Conservation (phyloP, 2,329 filamentous ascomycete genomes). For the Talaromyces sp. region DNA sequence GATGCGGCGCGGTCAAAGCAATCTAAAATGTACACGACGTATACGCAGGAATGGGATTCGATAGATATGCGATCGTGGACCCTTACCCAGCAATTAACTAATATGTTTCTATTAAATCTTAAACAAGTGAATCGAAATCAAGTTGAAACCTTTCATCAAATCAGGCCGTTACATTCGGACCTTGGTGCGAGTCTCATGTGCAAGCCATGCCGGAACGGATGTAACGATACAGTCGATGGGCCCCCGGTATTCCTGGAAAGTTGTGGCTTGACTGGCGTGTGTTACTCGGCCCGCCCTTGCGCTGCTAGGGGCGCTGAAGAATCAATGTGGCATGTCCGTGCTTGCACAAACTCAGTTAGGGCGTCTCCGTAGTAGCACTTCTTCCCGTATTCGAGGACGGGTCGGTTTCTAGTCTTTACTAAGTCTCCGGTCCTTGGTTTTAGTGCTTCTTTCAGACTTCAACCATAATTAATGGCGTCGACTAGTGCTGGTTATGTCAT, state of each 20-base stretch:
- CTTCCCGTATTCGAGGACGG: not conserved
- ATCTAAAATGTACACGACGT: not conserved
- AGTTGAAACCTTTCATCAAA: not conserved
- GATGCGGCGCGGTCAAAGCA: not conserved
- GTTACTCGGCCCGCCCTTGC: not conserved
- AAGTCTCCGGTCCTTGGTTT: not conserved
- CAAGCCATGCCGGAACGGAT: not conserved
- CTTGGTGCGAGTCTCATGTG: not conserved
- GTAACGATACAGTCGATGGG: not conserved
- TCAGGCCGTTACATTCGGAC: not conserved
- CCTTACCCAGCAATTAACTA: not conserved
- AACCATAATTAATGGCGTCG: not conserved
- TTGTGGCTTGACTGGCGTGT: not conserved
- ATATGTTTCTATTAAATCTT: not conserved
- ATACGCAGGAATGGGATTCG: not conserved
- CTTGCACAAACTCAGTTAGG: not conserved
- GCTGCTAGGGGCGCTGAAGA: not conserved
- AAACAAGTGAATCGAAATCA: not conserved
- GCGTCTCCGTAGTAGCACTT: not conserved
- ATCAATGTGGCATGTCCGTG: not conserved
- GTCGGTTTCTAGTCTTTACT: not conserved
- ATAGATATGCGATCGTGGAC: not conserved
- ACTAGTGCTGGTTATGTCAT: not conserved
- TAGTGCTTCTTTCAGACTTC: not conserved
- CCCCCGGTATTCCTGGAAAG: not conserved